These are phyloP conservation scores for Populus pruinosa DNA, from an alignment of 345 rosid genomes.

Conservation along the genomic window DNA sequence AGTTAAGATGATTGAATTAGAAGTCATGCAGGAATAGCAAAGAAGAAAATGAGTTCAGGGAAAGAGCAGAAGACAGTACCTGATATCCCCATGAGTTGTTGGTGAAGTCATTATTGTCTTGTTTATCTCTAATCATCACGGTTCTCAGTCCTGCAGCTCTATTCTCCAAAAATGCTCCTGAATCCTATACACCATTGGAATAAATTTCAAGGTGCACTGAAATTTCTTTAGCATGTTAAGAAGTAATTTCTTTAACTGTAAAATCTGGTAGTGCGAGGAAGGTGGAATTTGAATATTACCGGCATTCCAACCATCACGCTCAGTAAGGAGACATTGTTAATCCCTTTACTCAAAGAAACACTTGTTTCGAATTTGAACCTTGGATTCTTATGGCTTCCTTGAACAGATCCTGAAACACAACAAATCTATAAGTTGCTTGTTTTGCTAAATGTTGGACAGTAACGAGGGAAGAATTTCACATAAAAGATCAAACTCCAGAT, in stretches of 20 bases:
- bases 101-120: slow-evolving; percentile 30
- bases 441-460: no score
- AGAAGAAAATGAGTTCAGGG: background rate
- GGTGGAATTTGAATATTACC: slow-evolving; percentile 31
- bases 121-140: slow-evolving; percentile 32
- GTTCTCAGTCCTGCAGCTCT: slow-evolving; percentile 47
- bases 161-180: slow-evolving; percentile 69
- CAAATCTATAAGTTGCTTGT: no score
- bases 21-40: background rate
- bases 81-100: slow-evolving; percentile 65
- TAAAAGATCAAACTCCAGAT: no score
- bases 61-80: slow-evolving; percentile 31
- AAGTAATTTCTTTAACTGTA: no score
- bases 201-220: background rate
- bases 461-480: no score
- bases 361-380: slow-evolving; percentile 33
- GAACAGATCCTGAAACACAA: slow-evolving; percentile 48
- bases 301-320: slow-evolving; percentile 84
- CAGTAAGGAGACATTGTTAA: slow-evolving; percentile 65
- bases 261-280: no score
- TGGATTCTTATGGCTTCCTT: slow-evolving; percentile 37
- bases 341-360: slow-evolving; percentile 44
- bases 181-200: slow-evolving; percentile 36
- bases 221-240: no score
- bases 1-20: no score